Conservation (phyloP, 164 flowering plant species). For the Hamamelis virginiana region DNA sequence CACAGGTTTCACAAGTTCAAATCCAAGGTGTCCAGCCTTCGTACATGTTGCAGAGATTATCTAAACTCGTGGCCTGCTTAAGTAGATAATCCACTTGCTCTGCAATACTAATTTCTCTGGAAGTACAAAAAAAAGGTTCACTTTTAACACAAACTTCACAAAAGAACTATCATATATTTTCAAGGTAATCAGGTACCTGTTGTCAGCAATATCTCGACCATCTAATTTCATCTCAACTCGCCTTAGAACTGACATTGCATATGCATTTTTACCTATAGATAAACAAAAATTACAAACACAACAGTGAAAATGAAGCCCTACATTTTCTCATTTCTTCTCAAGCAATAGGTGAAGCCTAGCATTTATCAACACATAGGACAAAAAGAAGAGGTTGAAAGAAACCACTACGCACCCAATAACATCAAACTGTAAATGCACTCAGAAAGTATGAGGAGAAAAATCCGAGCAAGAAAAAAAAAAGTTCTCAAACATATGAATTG, state of each 20-base stretch:
- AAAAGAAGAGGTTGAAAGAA: not conserved
- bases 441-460: not conserved
- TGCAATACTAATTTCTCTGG: conserved; percentile 63
- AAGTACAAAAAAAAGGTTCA: conserved; percentile 6
- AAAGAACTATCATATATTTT: not conserved
- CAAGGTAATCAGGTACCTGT: conserved; percentile 46
- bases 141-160: not conserved
- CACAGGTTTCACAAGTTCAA: conserved; percentile 33
- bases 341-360: not conserved
- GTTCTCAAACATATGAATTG: too few relatives aligned
- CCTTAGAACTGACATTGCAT: conserved; percentile 80
- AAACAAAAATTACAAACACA: conserved; percentile 3
- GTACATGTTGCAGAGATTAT: conserved; percentile 96
- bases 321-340: not conserved
- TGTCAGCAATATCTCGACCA: conserved; percentile 73
- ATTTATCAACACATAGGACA: not conserved
- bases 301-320: not conserved
- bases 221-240: conserved; percentile 87
- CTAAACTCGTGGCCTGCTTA: conserved; percentile 84
- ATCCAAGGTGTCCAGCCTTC: conserved; percentile 99
- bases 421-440: not conserved
- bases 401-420: not conserved
- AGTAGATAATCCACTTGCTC: conserved; percentile 97
- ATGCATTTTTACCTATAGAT: conserved; percentile 78
- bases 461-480: too few relatives aligned